A percentile compares a stretch with the other conserved stretches of the same genome.
Evolutionary conservation across 2,329 filamentous ascomycete species (phyloP).

Genomic region (Dendrostoma leiphaemia): DNA sequence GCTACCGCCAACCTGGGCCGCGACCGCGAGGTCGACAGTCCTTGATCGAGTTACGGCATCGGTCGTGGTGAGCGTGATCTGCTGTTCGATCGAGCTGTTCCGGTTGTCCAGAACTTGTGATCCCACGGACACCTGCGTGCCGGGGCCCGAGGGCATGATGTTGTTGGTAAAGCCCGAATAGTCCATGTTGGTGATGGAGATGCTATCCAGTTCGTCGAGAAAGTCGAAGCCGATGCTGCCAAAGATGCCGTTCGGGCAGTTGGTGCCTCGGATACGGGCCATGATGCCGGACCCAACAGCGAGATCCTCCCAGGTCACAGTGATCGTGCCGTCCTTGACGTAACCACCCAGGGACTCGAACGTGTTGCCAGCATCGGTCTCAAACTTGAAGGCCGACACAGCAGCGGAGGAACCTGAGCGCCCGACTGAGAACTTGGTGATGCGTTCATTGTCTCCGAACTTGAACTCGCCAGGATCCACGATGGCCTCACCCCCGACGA

Average conservation of each 20-base stretch:
- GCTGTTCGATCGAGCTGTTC: slow-evolving; percentile 18
- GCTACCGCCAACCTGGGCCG: too few species aligned
- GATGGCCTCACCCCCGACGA: background rate
- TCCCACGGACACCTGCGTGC: slow-evolving; percentile 17
- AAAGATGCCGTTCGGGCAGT: slow-evolving; percentile 14
- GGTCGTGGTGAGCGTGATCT: slow-evolving; percentile 15
- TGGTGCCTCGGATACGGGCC: slow-evolving; percentile 13
- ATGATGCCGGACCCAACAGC: slow-evolving; percentile 9
- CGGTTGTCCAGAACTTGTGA: slow-evolving; percentile 21
- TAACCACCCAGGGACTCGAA: background rate
- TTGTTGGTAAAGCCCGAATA: slow-evolving; percentile 18
- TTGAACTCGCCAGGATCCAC: slow-evolving; percentile 1
- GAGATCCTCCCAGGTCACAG: background rate
- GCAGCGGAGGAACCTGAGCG: background rate
- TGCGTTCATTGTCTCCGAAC: slow-evolving; percentile 7
- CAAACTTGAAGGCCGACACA: background rate
- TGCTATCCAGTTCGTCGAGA: slow-evolving; percentile 19
- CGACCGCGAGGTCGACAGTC: slow-evolving; percentile 12
- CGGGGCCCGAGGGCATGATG: slow-evolving; percentile 16
- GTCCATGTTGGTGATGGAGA: slow-evolving; percentile 18
- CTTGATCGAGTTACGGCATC: slow-evolving; percentile 16
- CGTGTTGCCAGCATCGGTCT: background rate
- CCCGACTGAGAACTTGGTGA: slow-evolving; percentile 9
- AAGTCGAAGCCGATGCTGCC: slow-evolving; percentile 18
- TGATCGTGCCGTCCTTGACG: background rate